These are phyloP conservation scores for Rhododendron vialii DNA, from an alignment of 148 eudicot species.

Conservation along the genomic window DNA sequence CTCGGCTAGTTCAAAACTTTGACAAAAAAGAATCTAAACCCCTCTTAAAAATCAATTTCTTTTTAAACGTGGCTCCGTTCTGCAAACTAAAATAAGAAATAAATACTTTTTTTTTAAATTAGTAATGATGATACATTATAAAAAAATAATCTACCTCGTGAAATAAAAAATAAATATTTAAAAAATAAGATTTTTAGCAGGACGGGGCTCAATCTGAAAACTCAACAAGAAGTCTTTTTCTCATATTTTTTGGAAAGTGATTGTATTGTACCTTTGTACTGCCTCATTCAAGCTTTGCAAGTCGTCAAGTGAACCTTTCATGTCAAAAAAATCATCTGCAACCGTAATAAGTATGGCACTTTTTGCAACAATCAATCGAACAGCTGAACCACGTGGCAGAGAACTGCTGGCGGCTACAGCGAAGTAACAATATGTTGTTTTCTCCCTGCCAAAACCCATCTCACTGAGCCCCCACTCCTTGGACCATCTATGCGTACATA, in stretches of 20 bases:
- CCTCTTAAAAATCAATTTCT: no score
- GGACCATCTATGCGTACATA: constrained; percentile 30
- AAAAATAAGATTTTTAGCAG: no score
- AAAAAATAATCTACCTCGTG: no score
- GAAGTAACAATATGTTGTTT: constrained; percentile 34
- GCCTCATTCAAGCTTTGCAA: constrained; percentile 29
- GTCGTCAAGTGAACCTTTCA: constrained; percentile 36
- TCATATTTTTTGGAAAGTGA: no score
- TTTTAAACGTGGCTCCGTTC: no score
- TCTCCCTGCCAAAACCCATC: constrained; percentile 49
- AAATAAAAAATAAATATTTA: neutral
- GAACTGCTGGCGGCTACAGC: constrained; percentile 20
- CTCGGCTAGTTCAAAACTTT: no score
- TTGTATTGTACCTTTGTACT: constrained; percentile 24
- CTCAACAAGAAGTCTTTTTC: neutral
- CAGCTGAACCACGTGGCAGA: constrained; percentile 22
- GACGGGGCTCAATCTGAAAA: no score
- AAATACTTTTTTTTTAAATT: no score
- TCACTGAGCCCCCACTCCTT: constrained; percentile 28
- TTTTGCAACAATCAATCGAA: constrained; percentile 31
- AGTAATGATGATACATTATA: no score
- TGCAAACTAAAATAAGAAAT: no score
- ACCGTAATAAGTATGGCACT: constrained; percentile 30
- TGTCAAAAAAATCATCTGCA: constrained; percentile 47
- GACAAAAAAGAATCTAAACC: no score